Conservation (phyloP, 345 rosid species). For the Fremontodendron californicum region DNA sequence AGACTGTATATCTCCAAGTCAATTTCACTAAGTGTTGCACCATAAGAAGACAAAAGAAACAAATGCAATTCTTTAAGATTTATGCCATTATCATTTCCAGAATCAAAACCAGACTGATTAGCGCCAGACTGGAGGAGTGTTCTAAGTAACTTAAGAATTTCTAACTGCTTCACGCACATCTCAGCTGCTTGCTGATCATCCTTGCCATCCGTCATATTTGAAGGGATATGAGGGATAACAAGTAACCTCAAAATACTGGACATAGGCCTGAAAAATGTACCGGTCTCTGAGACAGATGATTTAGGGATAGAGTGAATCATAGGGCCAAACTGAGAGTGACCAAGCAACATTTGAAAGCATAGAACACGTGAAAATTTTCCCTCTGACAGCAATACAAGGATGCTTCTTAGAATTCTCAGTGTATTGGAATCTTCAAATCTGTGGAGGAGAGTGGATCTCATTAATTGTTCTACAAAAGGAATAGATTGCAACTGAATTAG, state of each 20-base stretch:
- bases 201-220: slow-evolving; percentile 21
- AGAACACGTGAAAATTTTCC: slow-evolving; percentile 48
- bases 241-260: slow-evolving; percentile 67
- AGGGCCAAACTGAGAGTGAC: slow-evolving; percentile 78
- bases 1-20: slow-evolving; percentile 70
- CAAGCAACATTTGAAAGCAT: slow-evolving; percentile 65
- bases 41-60: slow-evolving; percentile 81
- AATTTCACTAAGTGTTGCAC: slow-evolving; percentile 68
- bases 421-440: slow-evolving; percentile 75
- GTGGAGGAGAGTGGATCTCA: slow-evolving; percentile 60
- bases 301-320: slow-evolving; percentile 41
- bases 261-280: slow-evolving; percentile 58
- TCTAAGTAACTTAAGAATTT: slow-evolving; percentile 69
- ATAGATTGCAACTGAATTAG: slow-evolving; percentile 52
- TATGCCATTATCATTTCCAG: slow-evolving; percentile 49
- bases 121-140: slow-evolving; percentile 39
- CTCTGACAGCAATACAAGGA: slow-evolving; percentile 46
- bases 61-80: slow-evolving; percentile 59
- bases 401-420: slow-evolving; percentile 45
- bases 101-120: slow-evolving; percentile 22
- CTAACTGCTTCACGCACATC: slow-evolving; percentile 40
- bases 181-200: slow-evolving; percentile 30
- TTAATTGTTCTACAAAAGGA: slow-evolving; percentile 66
- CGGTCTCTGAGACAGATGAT: slow-evolving; percentile 38
- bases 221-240: slow-evolving; percentile 30